Evolutionary conservation across 257 asterid genomes (phyloP).

Genomic region (Misopates orontium): DNA sequence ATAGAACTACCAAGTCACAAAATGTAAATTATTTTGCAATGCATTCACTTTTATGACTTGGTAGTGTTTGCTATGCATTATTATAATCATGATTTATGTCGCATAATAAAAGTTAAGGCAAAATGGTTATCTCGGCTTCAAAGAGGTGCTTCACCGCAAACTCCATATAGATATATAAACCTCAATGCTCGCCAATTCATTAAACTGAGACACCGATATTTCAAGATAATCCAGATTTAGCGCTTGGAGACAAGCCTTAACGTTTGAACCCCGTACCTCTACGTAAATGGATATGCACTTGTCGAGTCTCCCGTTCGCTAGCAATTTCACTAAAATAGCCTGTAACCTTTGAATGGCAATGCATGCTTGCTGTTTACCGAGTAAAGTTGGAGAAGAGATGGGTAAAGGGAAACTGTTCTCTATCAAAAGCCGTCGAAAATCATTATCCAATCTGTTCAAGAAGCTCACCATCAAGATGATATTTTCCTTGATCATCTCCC

Average conservation of each 20-base stretch:
- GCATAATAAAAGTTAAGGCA: too few species aligned
- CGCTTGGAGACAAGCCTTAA: conserved; percentile 72
- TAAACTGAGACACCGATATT: conserved; percentile 76
- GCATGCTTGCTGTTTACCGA: conserved; percentile 59
- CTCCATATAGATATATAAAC: conserved; percentile 63
- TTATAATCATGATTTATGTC: too few species aligned
- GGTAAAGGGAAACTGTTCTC: conserved; percentile 69
- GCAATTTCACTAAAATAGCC: conserved; percentile 68
- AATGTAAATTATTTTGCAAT: too few species aligned
- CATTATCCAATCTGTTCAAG: conserved; percentile 69
- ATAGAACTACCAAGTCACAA: too few species aligned
- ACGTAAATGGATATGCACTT: conserved; percentile 69
- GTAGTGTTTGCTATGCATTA: too few species aligned
- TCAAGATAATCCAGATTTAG: conserved; percentile 88
- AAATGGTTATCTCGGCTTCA: conserved; percentile 88
- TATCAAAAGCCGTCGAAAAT: conserved; percentile 54
- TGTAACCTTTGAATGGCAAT: conserved; percentile 73
- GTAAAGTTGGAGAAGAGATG: conserved; percentile 51
- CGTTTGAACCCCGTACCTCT: conserved; percentile 76
- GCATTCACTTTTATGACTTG: too few species aligned
- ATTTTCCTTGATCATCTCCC: conserved; percentile 56
- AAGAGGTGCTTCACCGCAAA: conserved; percentile 84
- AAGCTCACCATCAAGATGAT: conserved; percentile 76
- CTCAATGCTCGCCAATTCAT: conserved; percentile 74
- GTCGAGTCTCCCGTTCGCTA: conserved; percentile 59